Conservation (phyloP, 176 grass and related monocot genomes). For the Pharus latifolius region DNA sequence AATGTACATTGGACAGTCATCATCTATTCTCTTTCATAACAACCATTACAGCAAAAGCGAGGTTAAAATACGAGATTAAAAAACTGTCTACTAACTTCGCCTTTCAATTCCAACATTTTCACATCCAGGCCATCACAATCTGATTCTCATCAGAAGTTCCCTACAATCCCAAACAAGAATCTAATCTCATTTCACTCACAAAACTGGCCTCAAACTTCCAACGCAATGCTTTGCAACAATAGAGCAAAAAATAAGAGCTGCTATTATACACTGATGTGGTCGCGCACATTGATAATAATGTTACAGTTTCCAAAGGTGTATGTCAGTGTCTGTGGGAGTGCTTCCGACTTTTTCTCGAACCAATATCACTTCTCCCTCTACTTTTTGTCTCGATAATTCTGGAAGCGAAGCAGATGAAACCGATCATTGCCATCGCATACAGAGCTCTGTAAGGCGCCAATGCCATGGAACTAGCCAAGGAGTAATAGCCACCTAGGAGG, state of each 20-base stretch:
- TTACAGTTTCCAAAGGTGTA: neutral
- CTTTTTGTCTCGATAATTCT: conserved; percentile 51
- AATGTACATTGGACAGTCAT: neutral
- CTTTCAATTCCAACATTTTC: neutral
- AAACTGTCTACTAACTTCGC: neutral
- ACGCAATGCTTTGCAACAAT: neutral
- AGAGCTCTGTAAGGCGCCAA: conserved; percentile 65
- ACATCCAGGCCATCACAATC: neutral
- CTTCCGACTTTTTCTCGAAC: conserved; percentile 54
- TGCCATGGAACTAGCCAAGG: conserved; percentile 49
- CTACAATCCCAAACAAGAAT: neutral
- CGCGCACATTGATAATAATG: neutral
- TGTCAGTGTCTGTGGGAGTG: conserved; percentile 81
- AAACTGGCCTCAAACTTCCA: neutral
- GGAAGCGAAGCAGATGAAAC: conserved; percentile 51
- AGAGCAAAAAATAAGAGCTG: neutral
- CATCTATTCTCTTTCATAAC: neutral
- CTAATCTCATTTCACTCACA: neutral
- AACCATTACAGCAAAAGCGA: neutral
- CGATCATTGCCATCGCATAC: conserved; percentile 65
- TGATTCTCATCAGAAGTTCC: neutral
- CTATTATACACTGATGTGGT: neutral
- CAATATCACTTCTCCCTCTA: conserved; percentile 41
- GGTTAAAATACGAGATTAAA: neutral
- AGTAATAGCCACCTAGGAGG: conserved; percentile 71